A percentile compares a stretch with the other conserved stretches of the same genome.
Conservation (phyloP, 768 basidiomycete species). For the Boletellus sp. region DNA sequence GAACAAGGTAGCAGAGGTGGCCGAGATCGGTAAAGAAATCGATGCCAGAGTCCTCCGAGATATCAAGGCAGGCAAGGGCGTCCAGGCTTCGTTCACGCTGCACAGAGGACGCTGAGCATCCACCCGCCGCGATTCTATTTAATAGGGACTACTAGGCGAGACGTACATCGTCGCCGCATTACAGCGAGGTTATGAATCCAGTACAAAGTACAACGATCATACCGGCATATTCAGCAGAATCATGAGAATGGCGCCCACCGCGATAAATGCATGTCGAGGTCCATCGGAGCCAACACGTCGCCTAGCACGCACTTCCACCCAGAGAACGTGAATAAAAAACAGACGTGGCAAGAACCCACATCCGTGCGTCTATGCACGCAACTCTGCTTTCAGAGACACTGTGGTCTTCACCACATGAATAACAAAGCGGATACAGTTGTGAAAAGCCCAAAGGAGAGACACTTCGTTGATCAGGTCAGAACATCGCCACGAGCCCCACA, state of each 20-base stretch:
- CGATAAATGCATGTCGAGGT: not conserved
- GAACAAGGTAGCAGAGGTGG: constrained; percentile 53
- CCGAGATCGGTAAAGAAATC: constrained; percentile 53
- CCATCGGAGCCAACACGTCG: constrained; percentile 5
- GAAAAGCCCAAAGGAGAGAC: constrained; percentile 59
- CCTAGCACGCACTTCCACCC: not conserved
- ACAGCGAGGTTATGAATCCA: constrained; percentile 17
- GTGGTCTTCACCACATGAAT: constrained; percentile 48
- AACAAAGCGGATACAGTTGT: constrained; percentile 50
- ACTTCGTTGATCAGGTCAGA: constrained; percentile 35
- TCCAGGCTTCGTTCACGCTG: constrained; percentile 73
- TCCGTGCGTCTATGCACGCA: constrained; percentile 30
- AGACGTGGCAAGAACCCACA: constrained; percentile 1
- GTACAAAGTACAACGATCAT: constrained; percentile 18
- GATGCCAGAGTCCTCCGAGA: constrained; percentile 75
- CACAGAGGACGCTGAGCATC: constrained; percentile 52
- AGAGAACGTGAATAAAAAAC: not conserved
- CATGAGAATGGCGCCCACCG: constrained; percentile 13
- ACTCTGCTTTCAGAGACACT: constrained; percentile 42
- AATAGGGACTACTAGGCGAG: not conserved
- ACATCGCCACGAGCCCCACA: not conserved
- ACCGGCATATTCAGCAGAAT: constrained; percentile 18
- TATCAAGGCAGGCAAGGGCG: constrained; percentile 68
- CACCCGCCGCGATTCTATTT: not conserved
- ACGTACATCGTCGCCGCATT: constrained; percentile 9